phyloP scores from a whole-genome alignment of 2,329 filamentous ascomycete genomes.

The Cercospora zeina region DNA sequence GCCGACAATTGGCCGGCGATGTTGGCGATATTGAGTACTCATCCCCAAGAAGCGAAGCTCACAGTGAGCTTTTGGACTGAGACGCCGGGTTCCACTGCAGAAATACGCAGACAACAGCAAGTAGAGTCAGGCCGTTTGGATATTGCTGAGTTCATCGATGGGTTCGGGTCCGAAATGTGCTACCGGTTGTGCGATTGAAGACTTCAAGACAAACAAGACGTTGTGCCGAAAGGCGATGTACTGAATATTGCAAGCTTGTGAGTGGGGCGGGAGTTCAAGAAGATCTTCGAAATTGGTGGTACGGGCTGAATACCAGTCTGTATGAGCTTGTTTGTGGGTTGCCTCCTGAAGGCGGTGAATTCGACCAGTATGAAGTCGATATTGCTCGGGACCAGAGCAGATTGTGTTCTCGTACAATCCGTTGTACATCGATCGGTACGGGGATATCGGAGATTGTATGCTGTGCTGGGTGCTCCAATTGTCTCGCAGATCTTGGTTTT shows the following conservation, averaged over 20 bases:
- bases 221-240: background rate
- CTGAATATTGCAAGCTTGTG: background rate
- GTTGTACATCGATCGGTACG: too few species aligned
- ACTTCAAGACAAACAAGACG: background rate
- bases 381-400: too few species aligned
- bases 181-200: background rate
- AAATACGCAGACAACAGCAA: background rate
- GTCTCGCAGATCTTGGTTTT: too few species aligned
- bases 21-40: background rate
- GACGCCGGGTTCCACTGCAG: background rate
- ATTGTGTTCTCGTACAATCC: too few species aligned
- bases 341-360: too few species aligned
- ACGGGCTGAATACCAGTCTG: too few species aligned
- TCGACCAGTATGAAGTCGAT: too few species aligned
- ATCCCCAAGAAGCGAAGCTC: constrained; percentile 2
- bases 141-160: background rate
- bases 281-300: too few species aligned
- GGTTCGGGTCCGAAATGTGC: background rate
- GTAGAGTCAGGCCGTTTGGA: background rate
- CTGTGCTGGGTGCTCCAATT: too few species aligned
- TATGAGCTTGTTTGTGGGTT: too few species aligned
- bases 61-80: constrained; percentile 16
- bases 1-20: constrained; percentile 1
- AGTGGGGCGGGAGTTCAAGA: too few species aligned
- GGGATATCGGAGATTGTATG: too few species aligned